Base-by-base conservation (phyloP, 352 stramenopile genomes). In the Phytophthora pisi region DNA sequence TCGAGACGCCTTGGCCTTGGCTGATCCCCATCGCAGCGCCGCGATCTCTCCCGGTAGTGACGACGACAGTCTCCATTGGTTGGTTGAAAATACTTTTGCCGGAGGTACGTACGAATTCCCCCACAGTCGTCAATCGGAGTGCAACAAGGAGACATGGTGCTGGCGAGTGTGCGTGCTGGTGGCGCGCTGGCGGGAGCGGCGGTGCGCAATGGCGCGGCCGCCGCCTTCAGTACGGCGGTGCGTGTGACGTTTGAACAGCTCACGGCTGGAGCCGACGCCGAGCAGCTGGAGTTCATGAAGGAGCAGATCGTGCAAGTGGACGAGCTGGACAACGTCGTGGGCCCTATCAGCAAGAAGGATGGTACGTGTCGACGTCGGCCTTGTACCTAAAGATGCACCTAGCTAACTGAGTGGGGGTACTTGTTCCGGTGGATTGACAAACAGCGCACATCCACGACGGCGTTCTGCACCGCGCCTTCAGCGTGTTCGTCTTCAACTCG, bases 291-390 rank as follows among this genome's bases (percentile, higher is more conserved):
- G 76, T 90, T 97, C 62, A 97, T 97, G 91, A 85, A 97, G 68
- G 91, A 97, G 71, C 82, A 88, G 72, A 81, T 94, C 66, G 95
- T 97, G 70, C 77, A 97, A 51, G 91, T 97, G 34, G 86, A 97
- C 64, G 79, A 92, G 55, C 58, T 80, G 40, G 91, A 97, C 73
- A 68, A 80, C 16, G 82, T 95, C n/a, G 28, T 96, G 20, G 90
- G 90, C 1, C 83, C 80, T 0, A 90, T 92, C 64, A 88, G 82
- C 70, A 97, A 97, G 85, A 96, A 96, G 71, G 86, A 97, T 57
- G 66, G 71, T 82, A 58, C 20, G 62, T 63, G 15, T 62, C 31
- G 50, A 8, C 16, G 26, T 20, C 61, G n/a, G 15, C 40, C 13
- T 64, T 56, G 30, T 18, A 56, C 2, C 13, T 26, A 20, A 7